Percentiles rank a stretch among this genome's conserved stretches.
phyloP scores from a whole-genome alignment of 768 basidiomycete species.

The Neoboletus magnificus region DNA sequence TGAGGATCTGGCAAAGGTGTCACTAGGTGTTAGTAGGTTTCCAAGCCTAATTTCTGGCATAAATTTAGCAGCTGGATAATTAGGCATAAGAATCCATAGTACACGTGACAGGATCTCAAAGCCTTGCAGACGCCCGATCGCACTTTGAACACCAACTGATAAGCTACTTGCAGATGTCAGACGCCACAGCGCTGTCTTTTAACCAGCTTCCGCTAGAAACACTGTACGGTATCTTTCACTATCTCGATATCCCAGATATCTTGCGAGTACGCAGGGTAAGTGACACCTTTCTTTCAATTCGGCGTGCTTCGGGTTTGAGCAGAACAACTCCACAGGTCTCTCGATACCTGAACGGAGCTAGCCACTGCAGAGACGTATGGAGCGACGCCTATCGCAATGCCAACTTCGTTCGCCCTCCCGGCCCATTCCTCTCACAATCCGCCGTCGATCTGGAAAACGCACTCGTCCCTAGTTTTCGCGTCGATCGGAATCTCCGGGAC shows the following conservation, averaged over 20 bases:
- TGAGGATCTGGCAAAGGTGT: too few species aligned
- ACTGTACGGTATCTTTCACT: conserved; percentile 4
- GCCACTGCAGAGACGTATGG: conserved; percentile 14
- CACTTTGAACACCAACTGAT: not conserved
- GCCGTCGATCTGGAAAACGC: conserved; percentile 12
- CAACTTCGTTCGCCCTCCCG: conserved; percentile 16
- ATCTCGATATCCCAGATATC: conserved; percentile 19
- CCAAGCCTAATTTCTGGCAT: too few species aligned
- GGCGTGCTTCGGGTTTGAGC: not conserved
- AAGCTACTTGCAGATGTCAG: not conserved
- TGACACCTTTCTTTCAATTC: not conserved
- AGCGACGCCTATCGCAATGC: conserved; percentile 11
- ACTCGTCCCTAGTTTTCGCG: conserved; percentile 11
- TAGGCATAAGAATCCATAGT: not conserved
- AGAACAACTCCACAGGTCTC: conserved; percentile 7
- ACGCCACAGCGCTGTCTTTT: not conserved
- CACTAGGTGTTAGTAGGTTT: too few species aligned
- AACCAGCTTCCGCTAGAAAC: conserved; percentile 14
- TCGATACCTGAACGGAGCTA: conserved; percentile 4
- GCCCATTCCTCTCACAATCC: conserved; percentile 14
- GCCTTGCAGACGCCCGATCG: too few species aligned
- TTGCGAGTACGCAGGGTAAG: conserved; percentile 16
- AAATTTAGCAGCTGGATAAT: too few species aligned
- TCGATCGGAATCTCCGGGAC: conserved; percentile 4
- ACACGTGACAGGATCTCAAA: not conserved